Conservation (phyloP, 108 stramenopile species). For the Nitzschia sp. region DNA sequence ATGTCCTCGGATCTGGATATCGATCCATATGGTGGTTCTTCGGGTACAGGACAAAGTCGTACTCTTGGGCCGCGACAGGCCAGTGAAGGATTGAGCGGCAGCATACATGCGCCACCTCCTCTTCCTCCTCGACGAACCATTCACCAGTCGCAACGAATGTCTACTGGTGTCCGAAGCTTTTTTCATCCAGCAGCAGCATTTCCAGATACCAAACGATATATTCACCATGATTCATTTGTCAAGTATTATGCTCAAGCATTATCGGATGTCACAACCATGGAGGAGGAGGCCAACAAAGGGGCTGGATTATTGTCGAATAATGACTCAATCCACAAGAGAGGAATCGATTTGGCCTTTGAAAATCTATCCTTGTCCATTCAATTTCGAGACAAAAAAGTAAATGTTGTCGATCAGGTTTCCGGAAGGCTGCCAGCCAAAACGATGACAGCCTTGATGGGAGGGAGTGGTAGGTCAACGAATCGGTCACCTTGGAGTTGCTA, state of each 20-base stretch:
- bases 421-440: constrained; percentile 49
- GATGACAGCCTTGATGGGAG: constrained; percentile 49
- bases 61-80: neutral
- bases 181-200: neutral
- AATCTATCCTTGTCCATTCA: constrained; percentile 38
- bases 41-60: neutral
- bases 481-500: neutral
- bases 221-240: constrained; percentile 36
- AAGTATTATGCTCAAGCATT: constrained; percentile 39
- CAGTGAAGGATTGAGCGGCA: neutral
- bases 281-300: neutral
- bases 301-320: neutral
- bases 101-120: neutral
- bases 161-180: neutral
- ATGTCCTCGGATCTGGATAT: neutral
- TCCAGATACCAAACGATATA: neutral
- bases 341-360: constrained; percentile 48
- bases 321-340: too few relatives aligned
- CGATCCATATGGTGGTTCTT: neutral
- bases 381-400: constrained; percentile 33
- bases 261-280: constrained; percentile 24
- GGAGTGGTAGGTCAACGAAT: too few relatives aligned
- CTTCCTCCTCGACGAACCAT: neutral
- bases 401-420: constrained; percentile 45
- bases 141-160: neutral